Conservation (phyloP, 345 rosid species). For the Firmiana major region DNA sequence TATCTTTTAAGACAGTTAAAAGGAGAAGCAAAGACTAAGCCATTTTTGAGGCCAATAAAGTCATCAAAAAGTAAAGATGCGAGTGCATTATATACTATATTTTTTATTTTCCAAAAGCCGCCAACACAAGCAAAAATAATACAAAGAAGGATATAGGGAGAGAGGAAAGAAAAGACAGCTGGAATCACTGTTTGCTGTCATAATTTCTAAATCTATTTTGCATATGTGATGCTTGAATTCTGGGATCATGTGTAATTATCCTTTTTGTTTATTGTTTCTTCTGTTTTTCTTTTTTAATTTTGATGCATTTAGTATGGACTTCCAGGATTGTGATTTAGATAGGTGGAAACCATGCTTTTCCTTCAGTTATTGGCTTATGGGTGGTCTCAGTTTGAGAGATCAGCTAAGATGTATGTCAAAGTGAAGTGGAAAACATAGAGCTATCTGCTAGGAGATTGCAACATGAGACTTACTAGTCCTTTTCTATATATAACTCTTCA, state of each 20-base stretch:
- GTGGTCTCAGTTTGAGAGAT: background rate
- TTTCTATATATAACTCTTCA: background rate
- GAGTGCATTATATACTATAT: background rate
- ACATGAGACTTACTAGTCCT: background rate
- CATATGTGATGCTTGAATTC: background rate
- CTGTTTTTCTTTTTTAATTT: background rate
- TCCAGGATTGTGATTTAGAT: background rate
- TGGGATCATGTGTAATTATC: background rate
- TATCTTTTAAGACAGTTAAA: background rate
- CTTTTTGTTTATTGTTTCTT: background rate
- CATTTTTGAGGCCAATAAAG: background rate
- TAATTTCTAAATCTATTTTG: background rate
- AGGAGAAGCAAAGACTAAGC: background rate
- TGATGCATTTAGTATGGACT: background rate
- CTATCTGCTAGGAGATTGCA: background rate
- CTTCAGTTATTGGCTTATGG: background rate
- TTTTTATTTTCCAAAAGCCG: background rate
- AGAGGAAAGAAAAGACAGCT: background rate
- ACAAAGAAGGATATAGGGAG: background rate
- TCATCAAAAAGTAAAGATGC: background rate
- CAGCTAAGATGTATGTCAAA: constrained; percentile 6
- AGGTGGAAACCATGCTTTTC: background rate
- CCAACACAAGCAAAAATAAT: background rate
- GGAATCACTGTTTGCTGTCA: background rate
- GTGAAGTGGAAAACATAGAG: constrained; percentile 3